A percentile compares a stretch with the other conserved stretches of the same genome.
phyloP scores from a whole-genome alignment of 805 yeast genomes.

The Candida patagonica region DNA sequence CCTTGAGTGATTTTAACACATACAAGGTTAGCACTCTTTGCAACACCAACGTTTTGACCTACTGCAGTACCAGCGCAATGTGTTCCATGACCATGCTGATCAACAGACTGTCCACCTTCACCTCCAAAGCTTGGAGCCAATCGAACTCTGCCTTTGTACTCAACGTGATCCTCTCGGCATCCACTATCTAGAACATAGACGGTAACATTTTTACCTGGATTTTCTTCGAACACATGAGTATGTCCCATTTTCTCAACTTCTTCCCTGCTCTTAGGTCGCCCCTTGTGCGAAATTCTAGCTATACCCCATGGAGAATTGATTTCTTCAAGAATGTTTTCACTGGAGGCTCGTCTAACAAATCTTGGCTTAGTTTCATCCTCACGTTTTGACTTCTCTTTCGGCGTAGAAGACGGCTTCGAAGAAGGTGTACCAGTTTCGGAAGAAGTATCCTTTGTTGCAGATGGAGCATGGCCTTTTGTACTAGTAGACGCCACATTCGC shows the following conservation, averaged over 20 bases:
- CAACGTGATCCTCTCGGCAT: conserved; percentile 61
- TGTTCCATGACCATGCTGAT: conserved; percentile 92
- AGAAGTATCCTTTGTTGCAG: too few relatives aligned
- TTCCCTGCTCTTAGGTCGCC: too few relatives aligned
- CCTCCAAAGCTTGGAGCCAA: conserved; percentile 81
- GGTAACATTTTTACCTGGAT: conserved; percentile 77
- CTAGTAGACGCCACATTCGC: too few relatives aligned
- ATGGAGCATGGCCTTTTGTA: too few relatives aligned
- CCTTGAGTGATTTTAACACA: conserved; percentile 54
- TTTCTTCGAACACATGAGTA: conserved; percentile 52
- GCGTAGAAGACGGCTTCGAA: too few relatives aligned
- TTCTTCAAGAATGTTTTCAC: conserved; percentile 50
- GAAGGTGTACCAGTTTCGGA: too few relatives aligned
- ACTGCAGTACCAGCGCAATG: conserved; percentile 97
- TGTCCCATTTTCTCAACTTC: too few relatives aligned
- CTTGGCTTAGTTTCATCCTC: too few relatives aligned
- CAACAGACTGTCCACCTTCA: conserved; percentile 57
- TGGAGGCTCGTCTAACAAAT: too few relatives aligned
- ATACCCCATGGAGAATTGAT: conserved; percentile 93
- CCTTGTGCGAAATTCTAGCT: conserved; percentile 80
- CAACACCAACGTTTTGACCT: conserved; percentile 70
- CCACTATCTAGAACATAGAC: conserved; percentile 90
- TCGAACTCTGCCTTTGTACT: conserved; percentile 72
- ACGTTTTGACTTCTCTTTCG: too few relatives aligned
- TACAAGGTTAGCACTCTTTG: conserved; percentile 47